phyloP scores from a whole-genome alignment of 768 basidiomycete species.

The Tricholoma matsutake region DNA sequence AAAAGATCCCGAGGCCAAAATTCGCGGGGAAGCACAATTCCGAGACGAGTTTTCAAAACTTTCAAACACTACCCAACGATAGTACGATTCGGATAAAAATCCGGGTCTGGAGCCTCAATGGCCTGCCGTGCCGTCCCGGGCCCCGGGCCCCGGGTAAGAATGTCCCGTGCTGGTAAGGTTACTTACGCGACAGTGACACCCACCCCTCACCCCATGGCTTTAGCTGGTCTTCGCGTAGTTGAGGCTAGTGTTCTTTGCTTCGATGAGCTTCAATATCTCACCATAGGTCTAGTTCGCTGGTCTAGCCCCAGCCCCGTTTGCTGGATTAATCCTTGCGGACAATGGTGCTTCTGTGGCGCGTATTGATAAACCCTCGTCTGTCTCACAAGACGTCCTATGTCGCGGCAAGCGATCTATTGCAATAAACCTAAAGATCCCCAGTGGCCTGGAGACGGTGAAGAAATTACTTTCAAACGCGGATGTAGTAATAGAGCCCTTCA shows the following conservation, averaged over 20 bases:
- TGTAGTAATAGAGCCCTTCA: conserved; percentile 79
- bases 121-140: no score
- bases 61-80: no score
- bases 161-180: no score
- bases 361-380: conserved; percentile 57
- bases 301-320: conserved; percentile 78
- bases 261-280: neutral
- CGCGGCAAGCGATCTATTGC: conserved; percentile 76
- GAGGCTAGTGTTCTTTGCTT: conserved; percentile 14
- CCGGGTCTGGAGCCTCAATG: no score
- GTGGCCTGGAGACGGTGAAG: conserved; percentile 53
- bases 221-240: conserved; percentile 21
- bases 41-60: no score
- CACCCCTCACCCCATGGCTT: no score
- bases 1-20: no score
- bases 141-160: no score
- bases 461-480: conserved; percentile 66
- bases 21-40: no score
- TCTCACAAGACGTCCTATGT: conserved; percentile 51
- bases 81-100: no score
- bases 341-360: conserved; percentile 76
- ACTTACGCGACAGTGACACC: no score
- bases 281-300: conserved; percentile 61
- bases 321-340: conserved; percentile 75
- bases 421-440: conserved; percentile 60